Percentiles rank a stretch among this genome's conserved stretches.
These are phyloP conservation scores for Vickermania spadyakhi DNA, from an alignment of 208 protist species.

Conservation along the genomic window DNA sequence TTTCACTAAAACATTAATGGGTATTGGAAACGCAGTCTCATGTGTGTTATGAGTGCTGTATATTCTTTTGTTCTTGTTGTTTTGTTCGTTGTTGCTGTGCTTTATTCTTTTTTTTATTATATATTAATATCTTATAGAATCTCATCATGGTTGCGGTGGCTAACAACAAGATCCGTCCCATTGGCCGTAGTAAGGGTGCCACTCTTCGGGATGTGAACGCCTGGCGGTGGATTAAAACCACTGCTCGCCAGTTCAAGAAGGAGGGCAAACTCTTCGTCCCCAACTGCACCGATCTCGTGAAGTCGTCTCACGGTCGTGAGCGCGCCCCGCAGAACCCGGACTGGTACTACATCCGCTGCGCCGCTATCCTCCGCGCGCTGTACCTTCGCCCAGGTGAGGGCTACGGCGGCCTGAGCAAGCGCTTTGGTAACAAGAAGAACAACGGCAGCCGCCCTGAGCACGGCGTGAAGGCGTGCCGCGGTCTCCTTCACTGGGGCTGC, in stretches of 20 bases:
- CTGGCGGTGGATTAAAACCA: conserved; percentile 93
- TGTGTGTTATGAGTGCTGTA: conserved; percentile 2
- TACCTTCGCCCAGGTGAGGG: conserved; percentile 93
- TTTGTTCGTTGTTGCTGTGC: conserved; percentile 3
- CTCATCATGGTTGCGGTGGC: background rate
- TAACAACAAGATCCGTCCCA: conserved; percentile 4
- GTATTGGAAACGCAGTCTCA: background rate
- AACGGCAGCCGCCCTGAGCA: conserved; percentile 84
- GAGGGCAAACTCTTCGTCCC: conserved; percentile 92
- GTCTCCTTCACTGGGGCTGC: conserved; percentile 91
- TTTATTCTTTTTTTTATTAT: background rate
- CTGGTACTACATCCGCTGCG: conserved; percentile 97
- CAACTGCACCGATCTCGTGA: conserved; percentile 95
- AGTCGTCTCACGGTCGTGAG: conserved; percentile 94
- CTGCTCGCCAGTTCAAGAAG: conserved; percentile 94
- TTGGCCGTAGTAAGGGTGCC: conserved; percentile 82
- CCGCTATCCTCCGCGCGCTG: conserved; percentile 94
- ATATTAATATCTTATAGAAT: conserved; percentile 1
- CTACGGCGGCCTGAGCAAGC: conserved; percentile 90
- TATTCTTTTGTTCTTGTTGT: background rate
- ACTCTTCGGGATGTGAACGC: conserved; percentile 93
- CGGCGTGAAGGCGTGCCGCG: conserved; percentile 68
- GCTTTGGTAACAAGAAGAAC: conserved; percentile 91
- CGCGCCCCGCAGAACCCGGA: conserved; percentile 95
- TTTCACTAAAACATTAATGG: too few species aligned